Base-by-base conservation (phyloP, 768 basidiomycete species). In the Hygrophorus russula region DNA sequence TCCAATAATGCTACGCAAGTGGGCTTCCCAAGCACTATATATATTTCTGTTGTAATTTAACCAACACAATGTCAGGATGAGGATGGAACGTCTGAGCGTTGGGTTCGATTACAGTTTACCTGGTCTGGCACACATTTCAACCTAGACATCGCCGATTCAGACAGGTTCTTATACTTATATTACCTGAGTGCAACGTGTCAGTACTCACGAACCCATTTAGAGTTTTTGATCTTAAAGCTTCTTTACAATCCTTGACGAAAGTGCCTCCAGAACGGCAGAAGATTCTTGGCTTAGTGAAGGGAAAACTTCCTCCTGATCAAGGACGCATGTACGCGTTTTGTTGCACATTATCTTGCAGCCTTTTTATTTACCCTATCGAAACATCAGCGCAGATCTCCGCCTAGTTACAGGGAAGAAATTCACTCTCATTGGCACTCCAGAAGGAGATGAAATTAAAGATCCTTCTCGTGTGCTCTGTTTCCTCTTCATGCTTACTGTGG, bases 191-290 rank as follows among this genome's bases (percentile, higher is more conserved):
- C 36, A 31, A 45, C 13, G 19, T 31, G 19, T 35, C 17, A 18
- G 14, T 18, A 17, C 24, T 31, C n/a, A 39, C 41, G 39, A n/a
- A 39, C 40, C 15, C 40, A 18, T 34, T 28, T 54, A 92, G 88
- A 60, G 75, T 92, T 9, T 85, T 77, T 53, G 90, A 93, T 55
- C 67, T 93, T 51, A 87, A 90, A 61, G 65, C 68, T 12, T 59
- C 70, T 2, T 66, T 94, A 31, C 71, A 80, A 45, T 68, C 62
- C 28, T 55, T 89, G 41, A 94, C 89, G 3, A 73, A 68, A 43
- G 89, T 94, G 3, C 88, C 89, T 9, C 74, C 78, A 19, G 86
- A 85, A 53, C 69, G 88, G 5, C 88, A 92, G 65, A 93, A 94
- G 65, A 80, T 93, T 44, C 68, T 92, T 24, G 89, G 89, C 0